phyloP scores from a whole-genome alignment of 768 basidiomycete genomes.

The Psilocybe azurescens region DNA sequence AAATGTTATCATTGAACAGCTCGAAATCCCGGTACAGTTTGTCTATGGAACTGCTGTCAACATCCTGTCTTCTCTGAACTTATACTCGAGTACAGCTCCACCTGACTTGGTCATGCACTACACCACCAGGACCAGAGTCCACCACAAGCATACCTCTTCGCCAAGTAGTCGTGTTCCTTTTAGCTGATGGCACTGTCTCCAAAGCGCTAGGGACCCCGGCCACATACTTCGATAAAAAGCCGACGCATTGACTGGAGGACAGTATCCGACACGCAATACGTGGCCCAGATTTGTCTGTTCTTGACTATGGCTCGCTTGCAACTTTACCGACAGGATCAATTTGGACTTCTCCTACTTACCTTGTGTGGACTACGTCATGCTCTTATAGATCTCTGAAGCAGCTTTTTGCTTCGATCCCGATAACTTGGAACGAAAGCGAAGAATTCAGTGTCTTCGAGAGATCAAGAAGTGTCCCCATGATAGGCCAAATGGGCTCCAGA shows the following conservation, averaged over 20 bases:
- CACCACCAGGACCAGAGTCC: no score
- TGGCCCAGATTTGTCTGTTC: not conserved
- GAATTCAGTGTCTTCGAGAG: not conserved
- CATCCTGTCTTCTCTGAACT: no score
- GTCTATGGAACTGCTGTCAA: no score
- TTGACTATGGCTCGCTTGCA: not conserved
- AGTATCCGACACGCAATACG: not conserved
- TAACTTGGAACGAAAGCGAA: not conserved
- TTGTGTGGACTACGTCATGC: not conserved
- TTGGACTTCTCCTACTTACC: not conserved
- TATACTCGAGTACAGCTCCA: no score
- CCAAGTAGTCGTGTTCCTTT: no score
- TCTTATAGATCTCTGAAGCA: not conserved
- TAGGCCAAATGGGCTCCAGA: not conserved
- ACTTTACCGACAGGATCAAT: not conserved
- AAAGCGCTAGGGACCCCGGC: not conserved
- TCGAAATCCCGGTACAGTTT: no score
- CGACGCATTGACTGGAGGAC: not conserved
- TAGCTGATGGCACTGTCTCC: no score
- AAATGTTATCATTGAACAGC: no score
- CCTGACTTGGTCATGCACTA: no score
- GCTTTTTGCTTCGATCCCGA: not conserved
- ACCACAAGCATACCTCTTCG: no score
- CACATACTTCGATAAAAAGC: not conserved
- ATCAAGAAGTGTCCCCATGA: not conserved